Evolutionary conservation across 768 basidiomycete genomes (phyloP).

Genomic region (Hebeloma cylindrosporum): DNA sequence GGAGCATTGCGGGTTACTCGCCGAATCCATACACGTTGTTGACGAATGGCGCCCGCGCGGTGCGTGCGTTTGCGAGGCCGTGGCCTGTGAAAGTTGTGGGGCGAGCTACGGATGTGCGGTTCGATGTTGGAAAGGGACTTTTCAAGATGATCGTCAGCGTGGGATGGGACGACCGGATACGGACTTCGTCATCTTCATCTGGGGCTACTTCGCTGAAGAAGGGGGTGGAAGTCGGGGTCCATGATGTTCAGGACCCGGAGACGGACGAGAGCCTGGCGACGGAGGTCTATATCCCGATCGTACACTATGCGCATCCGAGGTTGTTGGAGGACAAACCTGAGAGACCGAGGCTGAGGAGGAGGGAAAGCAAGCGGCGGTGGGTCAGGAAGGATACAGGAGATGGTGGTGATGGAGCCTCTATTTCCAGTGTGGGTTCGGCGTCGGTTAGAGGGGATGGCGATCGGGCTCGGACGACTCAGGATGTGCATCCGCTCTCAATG

Average conservation of each 20-base stretch:
- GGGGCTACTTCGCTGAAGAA: constrained; percentile 12
- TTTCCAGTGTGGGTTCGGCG: constrained; percentile 7
- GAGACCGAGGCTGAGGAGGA: constrained; percentile 7
- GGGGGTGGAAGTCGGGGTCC: constrained; percentile 45
- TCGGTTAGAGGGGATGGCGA: neutral
- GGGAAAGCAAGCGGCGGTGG: constrained; percentile 8
- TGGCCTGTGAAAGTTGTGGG: constrained; percentile 81
- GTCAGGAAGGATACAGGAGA: constrained; percentile 18
- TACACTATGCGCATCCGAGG: constrained; percentile 71
- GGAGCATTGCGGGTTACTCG: constrained; percentile 21
- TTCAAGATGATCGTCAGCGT: constrained; percentile 75
- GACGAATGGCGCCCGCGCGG: constrained; percentile 83
- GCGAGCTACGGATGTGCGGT: constrained; percentile 59
- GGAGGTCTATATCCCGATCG: constrained; percentile 87
- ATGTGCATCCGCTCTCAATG: neutral
- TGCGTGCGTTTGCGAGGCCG: constrained; percentile 82
- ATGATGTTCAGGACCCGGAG: constrained; percentile 28
- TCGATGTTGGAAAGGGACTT: constrained; percentile 68
- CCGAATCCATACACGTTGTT: constrained; percentile 68
- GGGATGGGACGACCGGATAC: constrained; percentile 50
- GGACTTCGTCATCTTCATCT: neutral
- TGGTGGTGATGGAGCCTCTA: constrained; percentile 7
- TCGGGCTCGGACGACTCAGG: neutral
- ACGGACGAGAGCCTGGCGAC: constrained; percentile 55
- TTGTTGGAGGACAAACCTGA: constrained; percentile 29